phyloP scores from a whole-genome alignment of 2,329 filamentous ascomycete genomes.

The Arthrobotrys sphaeroides region DNA sequence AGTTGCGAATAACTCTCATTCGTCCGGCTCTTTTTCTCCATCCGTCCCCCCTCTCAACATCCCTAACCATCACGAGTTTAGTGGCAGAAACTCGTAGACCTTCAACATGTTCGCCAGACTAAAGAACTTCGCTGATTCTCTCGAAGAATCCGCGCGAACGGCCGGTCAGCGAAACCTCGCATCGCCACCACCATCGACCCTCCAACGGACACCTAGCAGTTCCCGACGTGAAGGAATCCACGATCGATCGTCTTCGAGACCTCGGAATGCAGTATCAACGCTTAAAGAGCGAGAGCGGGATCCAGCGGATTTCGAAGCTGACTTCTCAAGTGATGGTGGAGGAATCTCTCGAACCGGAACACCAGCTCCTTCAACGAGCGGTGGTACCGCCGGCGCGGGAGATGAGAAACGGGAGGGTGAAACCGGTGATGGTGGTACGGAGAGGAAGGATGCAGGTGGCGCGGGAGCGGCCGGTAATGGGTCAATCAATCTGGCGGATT shows the following conservation, averaged over 20 bases:
- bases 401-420: slow-evolving; percentile 46
- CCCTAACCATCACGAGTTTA: slow-evolving; percentile 27
- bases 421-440: slow-evolving; percentile 44
- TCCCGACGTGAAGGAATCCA: slow-evolving; percentile 33
- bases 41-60: background rate
- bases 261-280: slow-evolving; percentile 35
- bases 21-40: slow-evolving; percentile 12
- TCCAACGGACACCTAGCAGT: slow-evolving; percentile 38
- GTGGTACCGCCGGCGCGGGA: slow-evolving; percentile 24
- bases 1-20: slow-evolving; percentile 9
- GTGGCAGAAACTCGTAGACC: slow-evolving; percentile 22
- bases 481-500: slow-evolving; percentile 62
- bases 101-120: slow-evolving; percentile 41
- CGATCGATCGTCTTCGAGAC: slow-evolving; percentile 36
- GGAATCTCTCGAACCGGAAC: slow-evolving; percentile 39
- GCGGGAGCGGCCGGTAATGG: background rate
- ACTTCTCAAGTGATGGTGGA: slow-evolving; percentile 47
- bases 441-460: slow-evolving; percentile 36
- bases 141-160: slow-evolving; percentile 51
- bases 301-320: slow-evolving; percentile 51
- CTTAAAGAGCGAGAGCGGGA: slow-evolving; percentile 50
- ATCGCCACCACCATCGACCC: slow-evolving; percentile 25
- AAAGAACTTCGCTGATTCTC: slow-evolving; percentile 51
- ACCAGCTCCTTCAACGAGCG: slow-evolving; percentile 29
- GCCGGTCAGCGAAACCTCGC: slow-evolving; percentile 42